A percentile compares a stretch with the other conserved stretches of the same genome.
Conservation (phyloP, 73 alveolate species). For the Paramecium sexaurelia region DNA sequence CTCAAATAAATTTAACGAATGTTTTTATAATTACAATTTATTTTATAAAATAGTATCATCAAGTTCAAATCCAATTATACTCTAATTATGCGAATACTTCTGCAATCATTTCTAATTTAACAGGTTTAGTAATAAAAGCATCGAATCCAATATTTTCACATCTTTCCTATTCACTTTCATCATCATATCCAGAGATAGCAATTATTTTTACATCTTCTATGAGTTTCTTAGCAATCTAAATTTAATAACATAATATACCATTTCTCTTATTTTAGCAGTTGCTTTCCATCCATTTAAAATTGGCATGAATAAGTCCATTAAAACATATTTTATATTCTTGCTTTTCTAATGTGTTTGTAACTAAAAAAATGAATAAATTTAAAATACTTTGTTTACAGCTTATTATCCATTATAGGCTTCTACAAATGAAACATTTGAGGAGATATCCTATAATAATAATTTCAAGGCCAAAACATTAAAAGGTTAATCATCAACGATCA, state of each 20-base stretch:
- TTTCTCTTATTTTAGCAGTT: background rate
- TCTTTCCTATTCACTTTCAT: constrained; percentile 50
- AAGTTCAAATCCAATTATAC: background rate
- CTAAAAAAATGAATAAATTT: background rate
- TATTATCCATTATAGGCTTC: constrained; percentile 69
- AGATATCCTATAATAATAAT: background rate
- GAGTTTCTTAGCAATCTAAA: background rate
- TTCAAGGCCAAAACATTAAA: constrained; percentile 58
- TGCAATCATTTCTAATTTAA: background rate
- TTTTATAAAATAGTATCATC: background rate
- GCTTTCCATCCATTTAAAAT: constrained; percentile 65
- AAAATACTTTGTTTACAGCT: constrained; percentile 52
- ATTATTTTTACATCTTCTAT: constrained; percentile 9
- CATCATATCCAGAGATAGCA: constrained; percentile 41
- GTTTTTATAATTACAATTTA: too few relatives aligned
- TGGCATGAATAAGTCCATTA: constrained; percentile 65
- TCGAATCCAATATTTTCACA: constrained; percentile 35
- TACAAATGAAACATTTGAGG: background rate
- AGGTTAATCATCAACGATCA: constrained; percentile 68
- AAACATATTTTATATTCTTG: background rate
- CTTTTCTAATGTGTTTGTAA: background rate
- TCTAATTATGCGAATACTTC: constrained; percentile 53
- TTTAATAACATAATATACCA: background rate
- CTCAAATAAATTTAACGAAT: too few relatives aligned
- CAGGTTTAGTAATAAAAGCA: constrained; percentile 47